Percentiles rank a stretch among this genome's conserved stretches.
Evolutionary conservation across 768 basidiomycete species (phyloP).

Genomic region (Xerocomellus intermedius): DNA sequence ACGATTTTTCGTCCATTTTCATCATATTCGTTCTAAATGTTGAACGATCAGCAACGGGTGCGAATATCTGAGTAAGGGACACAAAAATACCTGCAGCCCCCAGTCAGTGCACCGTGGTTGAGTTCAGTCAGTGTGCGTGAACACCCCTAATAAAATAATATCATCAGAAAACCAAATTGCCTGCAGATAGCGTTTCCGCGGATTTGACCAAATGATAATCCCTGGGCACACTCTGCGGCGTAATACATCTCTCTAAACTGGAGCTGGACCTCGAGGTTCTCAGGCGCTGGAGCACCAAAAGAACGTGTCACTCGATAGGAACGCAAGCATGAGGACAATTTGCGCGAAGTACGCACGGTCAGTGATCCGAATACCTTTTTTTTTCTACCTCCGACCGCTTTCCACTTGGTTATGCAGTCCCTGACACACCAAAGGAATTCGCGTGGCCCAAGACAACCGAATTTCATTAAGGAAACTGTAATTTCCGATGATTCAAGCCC

Average conservation of each 20-base stretch:
- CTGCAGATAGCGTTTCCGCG: constrained; percentile 21
- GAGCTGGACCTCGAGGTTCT: constrained; percentile 6
- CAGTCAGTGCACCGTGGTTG: constrained; percentile 8
- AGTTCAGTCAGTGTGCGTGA: neutral
- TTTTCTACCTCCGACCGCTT: neutral
- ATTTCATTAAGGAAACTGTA: constrained; percentile 17
- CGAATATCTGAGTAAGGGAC: neutral
- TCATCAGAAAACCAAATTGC: neutral
- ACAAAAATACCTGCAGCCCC: constrained; percentile 6
- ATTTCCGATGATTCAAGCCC: constrained; percentile 22
- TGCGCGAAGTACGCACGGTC: constrained; percentile 12
- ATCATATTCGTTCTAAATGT: neutral
- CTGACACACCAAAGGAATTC: constrained; percentile 17
- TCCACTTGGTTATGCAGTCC: constrained; percentile 8
- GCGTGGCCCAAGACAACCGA: constrained; percentile 21
- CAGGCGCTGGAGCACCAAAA: constrained; percentile 3
- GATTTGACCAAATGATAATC: constrained; percentile 11
- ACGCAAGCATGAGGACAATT: neutral
- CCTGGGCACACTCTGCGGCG: constrained; percentile 2
- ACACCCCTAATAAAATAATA: constrained; percentile 2
- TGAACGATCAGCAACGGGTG: neutral
- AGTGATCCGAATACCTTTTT: constrained; percentile 1
- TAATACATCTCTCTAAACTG: constrained; percentile 8
- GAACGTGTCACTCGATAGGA: constrained; percentile 1
- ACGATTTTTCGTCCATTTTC: constrained; percentile 3